phyloP scores from a whole-genome alignment of 371 early-diverging fungal species.

The Syncephalastrum contaminatum region DNA sequence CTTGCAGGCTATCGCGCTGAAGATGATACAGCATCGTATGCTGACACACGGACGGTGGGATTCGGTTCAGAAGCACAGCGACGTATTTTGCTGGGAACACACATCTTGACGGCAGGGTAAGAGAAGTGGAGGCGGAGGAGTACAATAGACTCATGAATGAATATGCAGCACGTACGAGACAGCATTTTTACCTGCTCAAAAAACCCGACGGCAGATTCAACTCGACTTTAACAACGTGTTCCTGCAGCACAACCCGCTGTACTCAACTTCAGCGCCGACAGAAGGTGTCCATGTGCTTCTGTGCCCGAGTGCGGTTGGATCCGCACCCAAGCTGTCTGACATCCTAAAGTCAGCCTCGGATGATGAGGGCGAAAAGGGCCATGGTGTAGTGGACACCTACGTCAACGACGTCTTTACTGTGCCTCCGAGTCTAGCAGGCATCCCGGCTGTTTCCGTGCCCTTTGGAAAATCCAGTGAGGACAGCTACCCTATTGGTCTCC shows the following conservation, averaged over 20 bases:
- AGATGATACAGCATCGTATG: constrained; percentile 50
- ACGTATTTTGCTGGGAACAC: constrained; percentile 84
- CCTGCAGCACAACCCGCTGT: constrained; percentile 34
- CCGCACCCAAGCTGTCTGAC: constrained; percentile 53
- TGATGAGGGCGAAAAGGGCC: constrained; percentile 8
- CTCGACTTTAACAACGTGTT: constrained; percentile 79
- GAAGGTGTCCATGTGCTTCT: constrained; percentile 66
- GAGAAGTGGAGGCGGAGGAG: not conserved
- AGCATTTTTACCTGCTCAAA: constrained; percentile 79
- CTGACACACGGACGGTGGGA: constrained; percentile 62
- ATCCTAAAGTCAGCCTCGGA: constrained; percentile 17
- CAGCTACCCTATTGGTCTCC: constrained; percentile 76
- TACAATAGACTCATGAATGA: not conserved
- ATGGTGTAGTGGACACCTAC: constrained; percentile 51
- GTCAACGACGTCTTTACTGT: constrained; percentile 90
- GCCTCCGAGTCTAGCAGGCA: constrained; percentile 83
- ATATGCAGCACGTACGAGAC: constrained; percentile 53
- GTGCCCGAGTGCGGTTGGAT: constrained; percentile 67
- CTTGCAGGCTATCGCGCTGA: constrained; percentile 39
- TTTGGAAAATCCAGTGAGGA: constrained; percentile 36
- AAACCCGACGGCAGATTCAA: constrained; percentile 76
- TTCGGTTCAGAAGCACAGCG: constrained; percentile 85
- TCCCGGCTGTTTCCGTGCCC: constrained; percentile 73
- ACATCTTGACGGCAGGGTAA: constrained; percentile 77
- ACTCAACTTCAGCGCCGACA: not conserved